Conservation (phyloP, 2,329 filamentous ascomycete genomes). For the Stemphylium vesicarium region DNA sequence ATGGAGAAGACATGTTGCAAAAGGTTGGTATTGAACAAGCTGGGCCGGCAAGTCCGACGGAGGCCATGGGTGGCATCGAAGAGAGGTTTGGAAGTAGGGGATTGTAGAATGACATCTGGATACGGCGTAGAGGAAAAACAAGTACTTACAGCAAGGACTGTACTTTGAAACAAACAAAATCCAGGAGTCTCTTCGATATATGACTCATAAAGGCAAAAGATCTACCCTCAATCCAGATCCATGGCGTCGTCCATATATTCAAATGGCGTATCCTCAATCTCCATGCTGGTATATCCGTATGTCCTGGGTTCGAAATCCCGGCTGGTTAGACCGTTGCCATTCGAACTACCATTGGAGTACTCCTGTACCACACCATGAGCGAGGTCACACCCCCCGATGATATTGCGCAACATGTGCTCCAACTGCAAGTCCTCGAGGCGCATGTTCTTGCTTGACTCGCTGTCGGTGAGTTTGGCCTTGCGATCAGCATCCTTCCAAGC, state of each 20-base stretch:
- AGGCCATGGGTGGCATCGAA: no score
- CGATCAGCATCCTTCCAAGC: slow-evolving; percentile 73
- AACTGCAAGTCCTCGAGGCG: slow-evolving; percentile 68
- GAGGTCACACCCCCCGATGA: slow-evolving; percentile 66
- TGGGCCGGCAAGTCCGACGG: no score
- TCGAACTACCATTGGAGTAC: slow-evolving; percentile 7
- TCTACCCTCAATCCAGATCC: slow-evolving; percentile 40
- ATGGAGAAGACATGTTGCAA: slow-evolving; percentile 3
- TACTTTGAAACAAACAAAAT: not conserved
- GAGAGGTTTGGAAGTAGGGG: no score
- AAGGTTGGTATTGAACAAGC: no score
- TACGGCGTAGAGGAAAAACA: no score
- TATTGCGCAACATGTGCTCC: slow-evolving; percentile 62
- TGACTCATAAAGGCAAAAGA: no score
- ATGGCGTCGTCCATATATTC: slow-evolving; percentile 47
- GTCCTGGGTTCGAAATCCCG: slow-evolving; percentile 29
- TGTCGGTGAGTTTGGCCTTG: slow-evolving; percentile 25
- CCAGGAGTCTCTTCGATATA: no score
- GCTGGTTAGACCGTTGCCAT: slow-evolving; percentile 19
- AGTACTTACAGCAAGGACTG: no score
- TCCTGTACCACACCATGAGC: slow-evolving; percentile 56
- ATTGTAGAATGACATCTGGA: no score
- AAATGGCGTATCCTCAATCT: slow-evolving; percentile 33
- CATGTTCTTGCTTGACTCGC: slow-evolving; percentile 32
- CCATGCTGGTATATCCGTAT: slow-evolving; percentile 14